Evolutionary conservation across 2,329 filamentous ascomycete genomes (phyloP), one percentile per base, ranked within the genome.

Genomic region (Nemania serpens): DNA sequence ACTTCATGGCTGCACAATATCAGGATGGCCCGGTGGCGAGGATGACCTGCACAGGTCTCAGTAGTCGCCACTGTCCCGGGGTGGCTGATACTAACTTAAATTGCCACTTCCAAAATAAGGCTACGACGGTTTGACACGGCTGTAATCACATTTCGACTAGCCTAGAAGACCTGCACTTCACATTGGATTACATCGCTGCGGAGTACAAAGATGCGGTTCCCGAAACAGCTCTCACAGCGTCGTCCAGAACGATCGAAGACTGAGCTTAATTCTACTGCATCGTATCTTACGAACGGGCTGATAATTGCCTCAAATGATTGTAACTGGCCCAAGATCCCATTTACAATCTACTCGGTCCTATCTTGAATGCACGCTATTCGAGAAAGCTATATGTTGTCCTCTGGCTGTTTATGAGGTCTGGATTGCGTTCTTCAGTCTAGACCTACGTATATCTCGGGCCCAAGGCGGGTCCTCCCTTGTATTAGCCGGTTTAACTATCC

Each of bases 361-460:
- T 55, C 49, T 58, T 53, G 45, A 45, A 65, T 29, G 50, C 55
- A 55, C 37, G 17, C 46, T 29, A 41, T 50, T 11, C 36, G 15
- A 41, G 36, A 55, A 29, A 47, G 45, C 51, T 58, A 63, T 43
- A 52, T 61, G 60, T 62, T 60, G 47, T 47, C 29, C 20, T 52
- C 47, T 55, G 41, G 36, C 39, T 47, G 36, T 63, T 67, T 66
- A 70, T 68, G 63, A 61, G 57, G 60, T 56, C 70, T 71, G 68
- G 70, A 70, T 67, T 69, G 62, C 55, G 62, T 61, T 64, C 60
- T 63, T 41, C 59, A 64, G 61, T 68, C 69, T 66, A 71, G 67
- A 67, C 68, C 64, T 41, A 39, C 22, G 52, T 60, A 39, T 60
- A 50, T 22, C 47, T 50, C 50, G 37, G 29, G 22, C 59, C 49